Percentiles rank a stretch among this genome's conserved stretches.
Evolutionary conservation across 257 asterid species (phyloP).

Genomic region (Voacanga thouarsii): DNA sequence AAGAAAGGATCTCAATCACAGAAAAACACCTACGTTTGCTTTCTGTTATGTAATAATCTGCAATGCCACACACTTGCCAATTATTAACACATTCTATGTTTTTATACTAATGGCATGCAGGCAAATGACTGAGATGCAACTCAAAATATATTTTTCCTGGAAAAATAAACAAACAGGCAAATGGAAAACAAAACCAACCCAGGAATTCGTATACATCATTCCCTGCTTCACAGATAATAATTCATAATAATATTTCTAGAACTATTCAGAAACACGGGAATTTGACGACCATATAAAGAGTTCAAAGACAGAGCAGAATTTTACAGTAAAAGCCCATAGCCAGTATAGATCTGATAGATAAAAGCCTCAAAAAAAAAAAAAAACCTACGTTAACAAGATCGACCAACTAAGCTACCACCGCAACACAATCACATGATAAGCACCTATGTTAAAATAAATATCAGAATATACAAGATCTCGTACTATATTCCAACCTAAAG

Average conservation of each 20-base stretch:
- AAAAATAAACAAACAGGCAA: background rate
- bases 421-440: constrained; percentile 1
- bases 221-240: background rate
- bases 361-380: background rate
- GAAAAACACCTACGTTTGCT: background rate
- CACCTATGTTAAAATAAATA: background rate
- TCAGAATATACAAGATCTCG: constrained; percentile 1
- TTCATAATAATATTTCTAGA: background rate
- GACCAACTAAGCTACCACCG: background rate
- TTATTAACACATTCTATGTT: background rate
- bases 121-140: background rate
- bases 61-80: background rate
- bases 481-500: background rate
- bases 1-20: background rate
- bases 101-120: too few species aligned
- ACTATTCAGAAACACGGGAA: background rate
- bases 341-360: constrained; percentile 14
- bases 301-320: background rate
- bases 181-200: background rate
- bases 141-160: background rate
- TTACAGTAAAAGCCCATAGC: background rate
- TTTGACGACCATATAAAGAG: background rate
- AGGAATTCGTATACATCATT: background rate
- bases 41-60: background rate
- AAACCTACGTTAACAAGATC: constrained; percentile 12